Conservation (phyloP, 495 filamentous ascomycete genomes). For the Xylaria acuta region DNA sequence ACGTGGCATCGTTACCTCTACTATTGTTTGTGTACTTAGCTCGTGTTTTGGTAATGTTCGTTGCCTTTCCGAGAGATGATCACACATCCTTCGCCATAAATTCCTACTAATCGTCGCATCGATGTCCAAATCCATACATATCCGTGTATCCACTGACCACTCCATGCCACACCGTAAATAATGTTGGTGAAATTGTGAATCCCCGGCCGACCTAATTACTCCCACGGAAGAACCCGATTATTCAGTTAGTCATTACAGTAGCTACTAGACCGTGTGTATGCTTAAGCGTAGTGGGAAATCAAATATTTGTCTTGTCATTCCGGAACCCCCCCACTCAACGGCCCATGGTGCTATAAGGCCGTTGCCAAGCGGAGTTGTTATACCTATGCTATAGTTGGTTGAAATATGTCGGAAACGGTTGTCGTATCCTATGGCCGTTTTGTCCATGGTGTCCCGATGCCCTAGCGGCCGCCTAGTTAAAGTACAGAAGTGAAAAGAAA, state of each 20-base stretch:
- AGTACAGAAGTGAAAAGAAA: conserved; percentile 10
- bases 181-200: not conserved
- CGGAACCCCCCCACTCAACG: not conserved
- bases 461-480: not conserved
- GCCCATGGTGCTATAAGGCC: not conserved
- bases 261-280: not conserved
- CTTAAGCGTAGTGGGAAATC: conserved; percentile 12
- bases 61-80: not conserved
- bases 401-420: not conserved
- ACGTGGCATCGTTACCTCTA: not conserved
- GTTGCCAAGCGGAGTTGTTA: not conserved
- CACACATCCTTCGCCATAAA: not conserved
- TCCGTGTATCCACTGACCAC: conserved; percentile 1
- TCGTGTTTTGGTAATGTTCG: not conserved
- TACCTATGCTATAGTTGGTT: conserved; percentile 9
- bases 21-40: not conserved
- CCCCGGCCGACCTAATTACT: not conserved
- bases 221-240: not conserved
- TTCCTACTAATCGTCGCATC: not conserved
- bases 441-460: not conserved
- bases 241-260: not conserved
- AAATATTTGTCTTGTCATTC: conserved; percentile 16
- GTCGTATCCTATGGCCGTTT: not conserved
- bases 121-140: not conserved
- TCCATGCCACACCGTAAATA: not conserved